Percentiles rank a stretch among this genome's conserved stretches.
These are phyloP conservation scores for Fusarium nygamai DNA, from an alignment of 2,329 filamentous ascomycete species.

Conservation along the genomic window DNA sequence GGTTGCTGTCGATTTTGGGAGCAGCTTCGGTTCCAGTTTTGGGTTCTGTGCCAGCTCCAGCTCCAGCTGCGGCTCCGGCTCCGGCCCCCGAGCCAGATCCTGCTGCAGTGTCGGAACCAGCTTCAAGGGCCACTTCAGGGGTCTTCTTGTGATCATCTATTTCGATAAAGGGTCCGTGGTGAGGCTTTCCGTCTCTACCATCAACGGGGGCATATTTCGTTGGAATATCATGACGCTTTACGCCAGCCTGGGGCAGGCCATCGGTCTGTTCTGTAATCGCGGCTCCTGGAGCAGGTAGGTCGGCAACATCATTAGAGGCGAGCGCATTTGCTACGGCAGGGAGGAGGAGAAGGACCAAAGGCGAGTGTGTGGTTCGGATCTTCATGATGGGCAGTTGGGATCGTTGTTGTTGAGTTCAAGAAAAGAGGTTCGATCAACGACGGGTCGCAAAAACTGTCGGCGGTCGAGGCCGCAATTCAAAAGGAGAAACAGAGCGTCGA, in stretches of 20 bases:
- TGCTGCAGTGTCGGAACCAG: constrained; percentile 6
- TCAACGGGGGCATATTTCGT: constrained; percentile 88
- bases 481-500: neutral
- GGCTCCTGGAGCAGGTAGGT: constrained; percentile 34
- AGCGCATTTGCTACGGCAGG: constrained; percentile 63
- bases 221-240: constrained; percentile 53
- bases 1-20: constrained; percentile 42
- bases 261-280: constrained; percentile 43
- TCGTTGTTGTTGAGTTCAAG: neutral
- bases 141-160: constrained; percentile 51
- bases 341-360: constrained; percentile 69
- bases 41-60: neutral
- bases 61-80: neutral
- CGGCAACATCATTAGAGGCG: constrained; percentile 44
- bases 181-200: constrained; percentile 92
- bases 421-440: neutral
- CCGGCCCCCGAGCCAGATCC: constrained; percentile 14
- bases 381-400: constrained; percentile 61
- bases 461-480: constrained; percentile 20
- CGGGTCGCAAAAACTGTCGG: constrained; percentile 14
- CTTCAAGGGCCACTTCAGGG: constrained; percentile 37
- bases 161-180: constrained; percentile 83
- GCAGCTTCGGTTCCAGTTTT: constrained; percentile 11
- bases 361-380: constrained; percentile 62
- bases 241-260: constrained; percentile 37